phyloP scores from a whole-genome alignment of 331 rosid genomes.

The Acacia pycnantha region DNA sequence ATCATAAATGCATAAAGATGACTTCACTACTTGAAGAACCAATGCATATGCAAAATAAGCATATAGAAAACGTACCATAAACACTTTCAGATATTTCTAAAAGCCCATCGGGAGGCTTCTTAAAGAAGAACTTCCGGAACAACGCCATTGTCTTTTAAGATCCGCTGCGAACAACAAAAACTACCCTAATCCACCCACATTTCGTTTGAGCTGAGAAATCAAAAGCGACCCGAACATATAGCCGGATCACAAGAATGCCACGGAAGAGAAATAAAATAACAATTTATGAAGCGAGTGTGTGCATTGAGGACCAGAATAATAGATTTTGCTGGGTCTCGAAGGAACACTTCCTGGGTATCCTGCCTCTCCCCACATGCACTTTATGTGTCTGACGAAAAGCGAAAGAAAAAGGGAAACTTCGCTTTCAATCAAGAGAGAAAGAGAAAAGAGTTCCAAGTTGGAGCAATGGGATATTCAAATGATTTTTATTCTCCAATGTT shows the following conservation, averaged over 20 bases:
- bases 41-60: slow-evolving; percentile 17
- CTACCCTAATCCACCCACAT: slow-evolving; percentile 45
- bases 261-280: slow-evolving; percentile 15
- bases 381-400: slow-evolving; percentile 31
- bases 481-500: slow-evolving; percentile 14
- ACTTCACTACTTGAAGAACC: slow-evolving; percentile 22
- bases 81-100: slow-evolving; percentile 92
- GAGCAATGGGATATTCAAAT: slow-evolving; percentile 28
- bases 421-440: slow-evolving; percentile 73
- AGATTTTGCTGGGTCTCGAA: slow-evolving; percentile 71
- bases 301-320: slow-evolving; percentile 52
- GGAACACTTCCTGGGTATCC: slow-evolving; percentile 51
- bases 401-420: slow-evolving; percentile 45
- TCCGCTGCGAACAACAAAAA: slow-evolving; percentile 38
- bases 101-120: slow-evolving; percentile 98
- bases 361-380: slow-evolving; percentile 61
- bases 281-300: slow-evolving; percentile 55
- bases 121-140: slow-evolving; percentile 84
- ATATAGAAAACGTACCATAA: slow-evolving; percentile 64
- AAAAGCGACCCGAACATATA: slow-evolving; percentile 9
- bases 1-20: slow-evolving; percentile 22
- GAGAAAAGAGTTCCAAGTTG: slow-evolving; percentile 14
- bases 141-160: slow-evolving; percentile 74
- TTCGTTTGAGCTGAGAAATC: slow-evolving; percentile 35
- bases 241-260: slow-evolving; percentile 44